Conservation (phyloP, 192 early-diverging fungal genomes). For the Rhizophagus sp. region DNA sequence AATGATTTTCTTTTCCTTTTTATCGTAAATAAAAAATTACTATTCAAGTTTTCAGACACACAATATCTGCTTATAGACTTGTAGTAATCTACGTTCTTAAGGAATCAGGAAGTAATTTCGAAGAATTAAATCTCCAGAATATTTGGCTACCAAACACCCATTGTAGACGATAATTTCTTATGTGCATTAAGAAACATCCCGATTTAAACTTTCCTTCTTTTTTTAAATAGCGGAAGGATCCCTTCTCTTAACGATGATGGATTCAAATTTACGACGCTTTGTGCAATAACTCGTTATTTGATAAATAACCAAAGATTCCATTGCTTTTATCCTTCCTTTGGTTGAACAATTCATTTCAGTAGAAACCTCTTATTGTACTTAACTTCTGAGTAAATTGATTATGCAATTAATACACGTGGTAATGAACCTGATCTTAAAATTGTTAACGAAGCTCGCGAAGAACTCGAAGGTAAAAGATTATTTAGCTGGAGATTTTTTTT, state of each 20-base stretch:
- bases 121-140: slow-evolving; percentile 38
- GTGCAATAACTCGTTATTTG: slow-evolving; percentile 44
- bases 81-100: slow-evolving; percentile 31
- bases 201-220: background rate
- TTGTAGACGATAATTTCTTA: slow-evolving; percentile 23
- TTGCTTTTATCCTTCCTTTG: slow-evolving; percentile 31
- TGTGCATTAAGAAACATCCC: too few relatives aligned
- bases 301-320: slow-evolving; percentile 9
- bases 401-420: background rate
- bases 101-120: slow-evolving; percentile 24
- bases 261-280: slow-evolving; percentile 40
- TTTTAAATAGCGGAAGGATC: slow-evolving; percentile 33
- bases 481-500: slow-evolving; percentile 22
- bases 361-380: slow-evolving; percentile 14
- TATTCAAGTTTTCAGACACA: slow-evolving; percentile 29
- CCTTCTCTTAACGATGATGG: slow-evolving; percentile 42
- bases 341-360: slow-evolving; percentile 40
- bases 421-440: background rate
- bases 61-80: slow-evolving; percentile 34
- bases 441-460: background rate
- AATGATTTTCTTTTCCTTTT: too few relatives aligned
- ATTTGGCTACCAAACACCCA: slow-evolving; percentile 35
- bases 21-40: too few relatives aligned
- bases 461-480: slow-evolving; percentile 27
- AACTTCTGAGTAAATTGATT: background rate